These are phyloP conservation scores for Metarhizium robertsii DNA, from an alignment of 2,329 filamentous ascomycete species.

Conservation along the genomic window DNA sequence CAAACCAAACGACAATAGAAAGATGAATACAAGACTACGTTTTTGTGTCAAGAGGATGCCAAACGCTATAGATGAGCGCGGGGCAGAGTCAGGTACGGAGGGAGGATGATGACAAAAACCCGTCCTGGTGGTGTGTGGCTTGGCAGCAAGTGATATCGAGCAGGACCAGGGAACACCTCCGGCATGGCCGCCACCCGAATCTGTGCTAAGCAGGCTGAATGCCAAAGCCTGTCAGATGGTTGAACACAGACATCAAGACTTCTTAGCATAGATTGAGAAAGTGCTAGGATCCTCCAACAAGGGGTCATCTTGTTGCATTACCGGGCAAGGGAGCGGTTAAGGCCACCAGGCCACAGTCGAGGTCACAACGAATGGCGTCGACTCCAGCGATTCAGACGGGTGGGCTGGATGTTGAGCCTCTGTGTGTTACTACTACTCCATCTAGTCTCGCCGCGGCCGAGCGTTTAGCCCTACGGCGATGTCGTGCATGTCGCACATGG, in stretches of 20 bases:
- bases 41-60: neutral
- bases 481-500: too few relatives aligned
- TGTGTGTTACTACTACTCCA: neutral
- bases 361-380: neutral
- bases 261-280: neutral
- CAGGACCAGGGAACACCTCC: constrained; percentile 7
- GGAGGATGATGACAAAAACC: neutral
- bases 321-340: neutral
- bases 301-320: constrained; percentile 1
- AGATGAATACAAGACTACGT: neutral
- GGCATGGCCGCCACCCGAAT: constrained; percentile 8
- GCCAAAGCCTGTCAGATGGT: constrained; percentile 2
- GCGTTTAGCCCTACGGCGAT: neutral
- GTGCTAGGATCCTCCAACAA: neutral
- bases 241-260: neutral
- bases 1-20: neutral
- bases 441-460: neutral
- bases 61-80: neutral
- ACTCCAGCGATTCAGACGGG: neutral
- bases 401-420: neutral
- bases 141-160: neutral
- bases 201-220: constrained; percentile 5
- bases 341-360: neutral
- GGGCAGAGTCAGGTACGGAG: neutral
- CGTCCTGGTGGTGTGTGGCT: neutral